Conservation (phyloP, 768 basidiomycete species). For the Pholiota conissans region DNA sequence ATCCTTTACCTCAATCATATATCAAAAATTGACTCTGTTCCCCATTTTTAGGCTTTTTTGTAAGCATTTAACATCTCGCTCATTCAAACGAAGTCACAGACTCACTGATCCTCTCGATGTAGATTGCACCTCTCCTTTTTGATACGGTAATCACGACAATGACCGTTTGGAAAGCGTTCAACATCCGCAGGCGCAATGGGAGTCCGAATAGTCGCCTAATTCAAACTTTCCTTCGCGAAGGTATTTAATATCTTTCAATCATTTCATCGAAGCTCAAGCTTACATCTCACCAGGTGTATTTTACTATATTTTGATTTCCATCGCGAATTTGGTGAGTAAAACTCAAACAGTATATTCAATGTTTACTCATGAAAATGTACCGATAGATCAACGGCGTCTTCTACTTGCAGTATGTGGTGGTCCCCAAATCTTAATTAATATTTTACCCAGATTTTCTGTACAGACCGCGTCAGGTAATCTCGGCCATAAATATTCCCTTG, state of each 20-base stretch:
- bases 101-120: constrained; percentile 11
- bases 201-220: constrained; percentile 78
- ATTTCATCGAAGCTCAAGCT: background rate
- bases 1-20: background rate
- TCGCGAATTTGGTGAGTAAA: constrained; percentile 64
- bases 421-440: background rate
- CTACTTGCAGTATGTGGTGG: constrained; percentile 68
- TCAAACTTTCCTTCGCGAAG: constrained; percentile 83
- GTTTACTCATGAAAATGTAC: background rate
- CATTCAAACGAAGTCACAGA: background rate
- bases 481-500: constrained; percentile 81
- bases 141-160: constrained; percentile 80
- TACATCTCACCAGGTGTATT: constrained; percentile 58
- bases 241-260: constrained; percentile 32
- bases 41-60: constrained; percentile 50
- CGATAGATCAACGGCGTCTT: constrained; percentile 77
- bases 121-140: constrained; percentile 82
- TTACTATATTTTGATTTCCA: constrained; percentile 84
- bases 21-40: constrained; percentile 12
- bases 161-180: constrained; percentile 79
- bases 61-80: constrained; percentile 28
- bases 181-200: constrained; percentile 72
- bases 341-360: background rate
- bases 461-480: constrained; percentile 80
- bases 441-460: constrained; percentile 12